Conservation (phyloP, 129 eudicot species). For the Glebionis coronaria region DNA sequence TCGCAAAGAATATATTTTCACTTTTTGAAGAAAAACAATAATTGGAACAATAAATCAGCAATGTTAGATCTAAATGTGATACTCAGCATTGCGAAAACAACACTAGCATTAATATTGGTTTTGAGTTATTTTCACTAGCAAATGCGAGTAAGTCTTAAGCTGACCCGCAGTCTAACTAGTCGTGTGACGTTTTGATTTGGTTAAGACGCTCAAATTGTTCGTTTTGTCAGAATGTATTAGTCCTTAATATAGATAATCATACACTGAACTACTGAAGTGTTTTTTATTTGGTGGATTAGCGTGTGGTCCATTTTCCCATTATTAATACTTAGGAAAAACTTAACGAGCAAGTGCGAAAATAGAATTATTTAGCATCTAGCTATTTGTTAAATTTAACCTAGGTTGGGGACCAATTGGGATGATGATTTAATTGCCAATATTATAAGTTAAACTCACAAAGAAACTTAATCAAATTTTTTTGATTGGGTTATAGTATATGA, state of each 20-base stretch:
- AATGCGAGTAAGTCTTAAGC: no score
- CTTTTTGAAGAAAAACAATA: slow-evolving; percentile 10
- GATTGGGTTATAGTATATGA: slow-evolving; percentile 1
- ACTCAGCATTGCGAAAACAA: not conserved
- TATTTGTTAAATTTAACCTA: slow-evolving; percentile 21
- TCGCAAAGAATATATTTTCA: slow-evolving; percentile 22
- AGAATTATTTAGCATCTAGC: slow-evolving; percentile 19
- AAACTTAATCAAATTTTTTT: not conserved
- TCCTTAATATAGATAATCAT: no score
- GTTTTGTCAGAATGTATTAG: no score
- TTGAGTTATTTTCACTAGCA: not conserved
- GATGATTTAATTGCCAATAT: slow-evolving; percentile 16
- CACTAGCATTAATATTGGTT: not conserved
- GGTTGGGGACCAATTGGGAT: slow-evolving; percentile 25
- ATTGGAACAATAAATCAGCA: not conserved
- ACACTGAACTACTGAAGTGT: no score
- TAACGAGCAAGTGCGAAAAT: not conserved
- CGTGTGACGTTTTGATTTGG: no score
- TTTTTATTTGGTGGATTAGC: no score
- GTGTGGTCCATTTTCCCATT: no score
- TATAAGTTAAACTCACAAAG: not conserved
- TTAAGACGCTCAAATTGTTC: no score
- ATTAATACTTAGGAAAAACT: no score
- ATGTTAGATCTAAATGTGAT: not conserved
- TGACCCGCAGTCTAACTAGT: no score